Evolutionary conservation across 2,329 filamentous ascomycete species (phyloP), one percentile per base, ranked within the genome.

Genomic region (Ophiocordyceps robertsii): DNA sequence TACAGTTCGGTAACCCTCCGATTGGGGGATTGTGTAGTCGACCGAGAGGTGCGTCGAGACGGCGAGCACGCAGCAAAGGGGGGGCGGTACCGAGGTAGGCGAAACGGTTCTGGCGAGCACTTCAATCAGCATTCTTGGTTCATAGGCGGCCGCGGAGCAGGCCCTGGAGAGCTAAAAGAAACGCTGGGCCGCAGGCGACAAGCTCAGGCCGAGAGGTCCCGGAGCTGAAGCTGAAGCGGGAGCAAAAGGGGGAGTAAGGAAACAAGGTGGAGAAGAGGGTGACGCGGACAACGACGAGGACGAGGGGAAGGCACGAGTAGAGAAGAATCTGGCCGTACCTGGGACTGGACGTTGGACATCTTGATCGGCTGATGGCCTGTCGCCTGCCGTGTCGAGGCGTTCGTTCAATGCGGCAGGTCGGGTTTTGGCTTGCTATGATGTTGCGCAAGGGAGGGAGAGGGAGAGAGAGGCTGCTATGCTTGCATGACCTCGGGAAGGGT

Each of bases 11-110:
- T 38, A 13, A 9, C 6, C 24, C 35, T 30, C 11, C 19, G 33
- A 21, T n/a, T 39, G 24, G 56, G 52, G 46, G 44, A 41, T 41
- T 39, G 33, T 44, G 39, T 32, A 37, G 31, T 40, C 39, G 46
- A 35, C 40, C 41, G 41, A 44, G 38, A 37, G 29, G 12, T 32
- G 36, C 36, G 36, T 19, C 8, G 39, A 33, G 29, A 24, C 12
- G 39, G 19, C 6, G 39, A 11, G 17, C 5, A 21, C 4, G 27
- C 6, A 33, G 45, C 48, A 46, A 45, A 46, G 45, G 46, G 50
- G 44, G 51, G 49, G 53, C 61, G 68, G 60, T 94, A 96, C 92
- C 90, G 77, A 98, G 87, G 73, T 94, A 82, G 78, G 92, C 90
- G 78, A 85, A 96, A 63, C 85, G 82, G 78, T 98, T 98, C 92